Percentiles rank a stretch among this genome's conserved stretches.
Evolutionary conservation across 192 early-diverging fungal genomes (phyloP).

Genomic region (Backusella macrospora): DNA sequence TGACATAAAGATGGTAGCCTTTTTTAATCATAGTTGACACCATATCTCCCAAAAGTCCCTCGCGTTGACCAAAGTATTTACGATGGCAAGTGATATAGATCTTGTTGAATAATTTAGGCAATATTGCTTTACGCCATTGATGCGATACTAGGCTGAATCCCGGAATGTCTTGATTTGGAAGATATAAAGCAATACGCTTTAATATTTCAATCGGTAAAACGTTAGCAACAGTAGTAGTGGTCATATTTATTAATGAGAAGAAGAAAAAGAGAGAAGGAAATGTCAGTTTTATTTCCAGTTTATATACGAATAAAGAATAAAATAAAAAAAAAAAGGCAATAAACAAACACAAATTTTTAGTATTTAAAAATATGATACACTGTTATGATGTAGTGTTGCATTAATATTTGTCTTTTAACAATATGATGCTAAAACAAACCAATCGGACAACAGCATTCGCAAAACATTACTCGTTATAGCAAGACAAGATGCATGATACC

Average conservation of each 20-base stretch:
- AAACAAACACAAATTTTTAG: background rate
- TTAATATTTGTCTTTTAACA: constrained; percentile 8
- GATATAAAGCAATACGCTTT: background rate
- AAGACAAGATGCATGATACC: constrained; percentile 11
- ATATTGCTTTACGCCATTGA: constrained; percentile 3
- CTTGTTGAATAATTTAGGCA: background rate
- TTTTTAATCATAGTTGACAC: constrained; percentile 1
- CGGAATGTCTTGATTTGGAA: background rate
- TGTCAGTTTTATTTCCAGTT: background rate
- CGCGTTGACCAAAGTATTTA: background rate
- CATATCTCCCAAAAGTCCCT: background rate
- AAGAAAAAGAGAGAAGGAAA: background rate
- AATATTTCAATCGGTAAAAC: background rate
- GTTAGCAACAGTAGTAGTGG: no score
- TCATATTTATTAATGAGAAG: background rate
- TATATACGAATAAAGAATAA: background rate
- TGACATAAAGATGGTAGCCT: background rate
- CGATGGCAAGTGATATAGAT: background rate
- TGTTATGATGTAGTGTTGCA: constrained; percentile 10
- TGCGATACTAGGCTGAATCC: background rate
- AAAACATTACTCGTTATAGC: constrained; percentile 2
- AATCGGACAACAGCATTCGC: background rate
- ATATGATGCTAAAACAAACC: background rate
- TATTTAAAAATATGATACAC: background rate
- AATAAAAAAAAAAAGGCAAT: background rate